phyloP scores from a whole-genome alignment of 768 basidiomycete genomes.

The Suillus subaureus region DNA sequence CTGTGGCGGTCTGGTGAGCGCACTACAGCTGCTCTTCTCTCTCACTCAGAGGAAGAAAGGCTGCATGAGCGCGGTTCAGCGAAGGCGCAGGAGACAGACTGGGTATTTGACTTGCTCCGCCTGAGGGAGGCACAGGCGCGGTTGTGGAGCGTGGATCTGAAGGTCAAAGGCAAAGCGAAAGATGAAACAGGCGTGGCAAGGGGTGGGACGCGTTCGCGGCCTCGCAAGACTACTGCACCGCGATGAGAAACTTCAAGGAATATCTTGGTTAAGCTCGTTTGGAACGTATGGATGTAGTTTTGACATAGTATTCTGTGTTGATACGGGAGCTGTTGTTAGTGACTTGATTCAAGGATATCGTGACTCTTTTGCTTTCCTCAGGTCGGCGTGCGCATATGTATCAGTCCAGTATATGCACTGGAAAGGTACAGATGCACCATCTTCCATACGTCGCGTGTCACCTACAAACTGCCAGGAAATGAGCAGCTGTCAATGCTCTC shows the following conservation, averaged over 20 bases:
- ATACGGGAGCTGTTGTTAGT: not conserved
- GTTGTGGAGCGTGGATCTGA: conserved; percentile 35
- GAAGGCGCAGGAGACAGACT: conserved; percentile 58
- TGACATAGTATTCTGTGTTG: not conserved
- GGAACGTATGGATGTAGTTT: not conserved
- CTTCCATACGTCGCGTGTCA: not conserved
- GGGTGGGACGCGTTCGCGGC: conserved; percentile 35
- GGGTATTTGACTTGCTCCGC: conserved; percentile 64
- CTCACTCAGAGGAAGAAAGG: conserved; percentile 53
- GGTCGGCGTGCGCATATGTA: not conserved
- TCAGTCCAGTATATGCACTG: not conserved
- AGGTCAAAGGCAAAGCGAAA: conserved; percentile 28
- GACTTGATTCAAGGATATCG: not conserved
- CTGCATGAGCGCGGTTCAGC: conserved; percentile 52
- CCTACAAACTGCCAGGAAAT: not conserved
- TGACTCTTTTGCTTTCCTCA: not conserved
- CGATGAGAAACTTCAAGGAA: conserved; percentile 11
- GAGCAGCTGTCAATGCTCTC: not conserved
- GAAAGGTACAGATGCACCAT: not conserved
- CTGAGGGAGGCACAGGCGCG: conserved; percentile 42
- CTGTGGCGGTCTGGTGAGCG: conserved; percentile 71
- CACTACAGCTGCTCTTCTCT: conserved; percentile 47
- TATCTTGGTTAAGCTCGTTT: not conserved
- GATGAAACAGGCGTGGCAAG: conserved; percentile 17
- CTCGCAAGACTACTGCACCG: conserved; percentile 23